These are phyloP conservation scores for Colletotrichum graminicola DNA, from an alignment of 2,329 filamentous ascomycete genomes.

Conservation along the genomic window DNA sequence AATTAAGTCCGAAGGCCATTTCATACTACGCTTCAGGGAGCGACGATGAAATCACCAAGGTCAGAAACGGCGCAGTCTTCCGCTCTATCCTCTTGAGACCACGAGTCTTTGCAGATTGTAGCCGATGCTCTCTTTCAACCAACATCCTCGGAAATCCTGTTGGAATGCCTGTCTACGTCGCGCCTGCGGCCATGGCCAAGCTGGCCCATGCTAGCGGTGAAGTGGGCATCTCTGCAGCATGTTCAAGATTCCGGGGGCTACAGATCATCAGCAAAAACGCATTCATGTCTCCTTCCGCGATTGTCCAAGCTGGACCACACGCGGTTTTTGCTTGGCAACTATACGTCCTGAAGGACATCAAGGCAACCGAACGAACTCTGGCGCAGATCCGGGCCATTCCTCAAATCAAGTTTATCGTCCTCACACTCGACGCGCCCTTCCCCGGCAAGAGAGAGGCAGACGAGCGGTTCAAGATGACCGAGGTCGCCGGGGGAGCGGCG, in stretches of 20 bases:
- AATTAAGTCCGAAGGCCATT: conserved; percentile 82
- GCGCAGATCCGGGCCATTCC: conserved; percentile 77
- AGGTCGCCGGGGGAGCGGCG: conserved; percentile 49
- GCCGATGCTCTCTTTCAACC: conserved; percentile 76
- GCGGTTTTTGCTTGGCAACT: conserved; percentile 90
- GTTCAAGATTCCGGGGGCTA: conserved; percentile 75
- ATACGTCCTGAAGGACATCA: conserved; percentile 81
- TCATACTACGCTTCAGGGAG: conserved; percentile 88
- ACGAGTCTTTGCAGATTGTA: conserved; percentile 85
- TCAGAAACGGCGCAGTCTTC: conserved; percentile 81
- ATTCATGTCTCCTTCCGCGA: conserved; percentile 85
- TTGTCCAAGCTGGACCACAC: conserved; percentile 73
- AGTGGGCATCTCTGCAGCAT: conserved; percentile 79
- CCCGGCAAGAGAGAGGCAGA: conserved; percentile 69
- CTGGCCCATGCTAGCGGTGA: conserved; percentile 82
- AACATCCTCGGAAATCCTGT: conserved; percentile 76
- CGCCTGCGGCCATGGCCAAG: conserved; percentile 85
- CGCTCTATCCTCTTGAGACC: conserved; percentile 82
- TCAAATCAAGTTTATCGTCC: conserved; percentile 58
- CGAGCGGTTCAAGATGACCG: conserved; percentile 64
- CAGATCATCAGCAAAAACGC: conserved; percentile 88
- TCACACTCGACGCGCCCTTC: conserved; percentile 46
- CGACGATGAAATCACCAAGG: conserved; percentile 82
- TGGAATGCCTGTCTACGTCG: conserved; percentile 79
- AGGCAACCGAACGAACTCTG: conserved; percentile 55